Percentiles rank a stretch among this genome's conserved stretches.
Evolutionary conservation across 2,329 filamentous ascomycete species (phyloP).

Genomic region (Fusarium clavum): DNA sequence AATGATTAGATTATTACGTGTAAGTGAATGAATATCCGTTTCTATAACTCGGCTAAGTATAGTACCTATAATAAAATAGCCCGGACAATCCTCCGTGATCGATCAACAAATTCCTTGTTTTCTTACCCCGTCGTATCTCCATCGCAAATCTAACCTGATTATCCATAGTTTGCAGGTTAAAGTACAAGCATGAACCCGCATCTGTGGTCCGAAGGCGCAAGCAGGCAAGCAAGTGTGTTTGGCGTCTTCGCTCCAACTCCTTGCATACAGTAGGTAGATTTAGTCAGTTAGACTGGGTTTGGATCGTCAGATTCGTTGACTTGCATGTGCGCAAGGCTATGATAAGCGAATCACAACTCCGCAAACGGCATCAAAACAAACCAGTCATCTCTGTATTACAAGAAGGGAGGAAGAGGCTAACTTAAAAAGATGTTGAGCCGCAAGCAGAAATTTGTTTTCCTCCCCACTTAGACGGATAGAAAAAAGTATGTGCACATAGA

Average conservation of each 20-base stretch:
- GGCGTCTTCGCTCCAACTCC: slow-evolving; percentile 29
- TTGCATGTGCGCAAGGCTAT: slow-evolving; percentile 41
- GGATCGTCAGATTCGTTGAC: slow-evolving; percentile 25
- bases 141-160: slow-evolving; percentile 4
- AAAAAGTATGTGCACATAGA: slow-evolving; percentile 20
- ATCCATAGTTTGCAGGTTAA: slow-evolving; percentile 2
- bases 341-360: slow-evolving; percentile 33
- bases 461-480: neutral
- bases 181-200: slow-evolving; percentile 39
- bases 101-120: slow-evolving; percentile 23
- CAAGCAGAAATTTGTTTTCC: slow-evolving; percentile 37
- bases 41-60: slow-evolving; percentile 8
- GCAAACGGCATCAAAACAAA: slow-evolving; percentile 29
- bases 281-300: neutral
- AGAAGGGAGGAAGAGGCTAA: neutral
- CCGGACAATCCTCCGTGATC: slow-evolving; percentile 3
- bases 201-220: slow-evolving; percentile 1
- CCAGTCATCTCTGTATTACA: slow-evolving; percentile 15
- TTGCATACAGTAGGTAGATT: slow-evolving; percentile 30
- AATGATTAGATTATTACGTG: slow-evolving; percentile 21
- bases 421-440: slow-evolving; percentile 12
- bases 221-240: slow-evolving; percentile 26
- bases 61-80: slow-evolving; percentile 1
- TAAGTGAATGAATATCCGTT: slow-evolving; percentile 6
- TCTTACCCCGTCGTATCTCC: slow-evolving; percentile 1